Percentiles rank a stretch among this genome's conserved stretches.
These are phyloP conservation scores for Epichloe gansuensis DNA, from an alignment of 2,329 filamentous ascomycete genomes.

Conservation along the genomic window DNA sequence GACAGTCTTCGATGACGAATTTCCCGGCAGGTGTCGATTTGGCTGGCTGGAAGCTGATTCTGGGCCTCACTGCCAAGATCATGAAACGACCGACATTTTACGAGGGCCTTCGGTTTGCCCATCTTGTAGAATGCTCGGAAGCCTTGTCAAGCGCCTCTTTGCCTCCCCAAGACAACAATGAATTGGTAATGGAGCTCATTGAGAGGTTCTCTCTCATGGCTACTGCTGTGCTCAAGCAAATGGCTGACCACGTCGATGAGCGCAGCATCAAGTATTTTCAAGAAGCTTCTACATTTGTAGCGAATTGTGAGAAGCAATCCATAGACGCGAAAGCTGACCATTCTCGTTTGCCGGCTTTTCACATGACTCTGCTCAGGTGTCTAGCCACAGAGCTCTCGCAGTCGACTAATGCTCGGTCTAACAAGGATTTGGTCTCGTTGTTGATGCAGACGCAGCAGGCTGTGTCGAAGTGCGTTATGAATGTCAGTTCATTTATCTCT, in stretches of 20 bases:
- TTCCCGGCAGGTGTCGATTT: conserved; percentile 15
- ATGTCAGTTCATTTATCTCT: conserved; percentile 15
- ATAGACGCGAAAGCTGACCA: neutral
- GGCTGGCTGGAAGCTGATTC: conserved; percentile 23
- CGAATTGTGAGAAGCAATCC: conserved; percentile 11
- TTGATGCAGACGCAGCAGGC: conserved; percentile 14
- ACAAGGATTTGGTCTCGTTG: conserved; percentile 14
- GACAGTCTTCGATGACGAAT: conserved; percentile 15
- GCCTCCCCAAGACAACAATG: conserved; percentile 13
- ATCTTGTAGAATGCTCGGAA: conserved; percentile 23
- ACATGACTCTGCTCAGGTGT: conserved; percentile 24
- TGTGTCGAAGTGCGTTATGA: conserved; percentile 17
- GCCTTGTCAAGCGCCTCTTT: conserved; percentile 17
- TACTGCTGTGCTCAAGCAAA: conserved; percentile 26
- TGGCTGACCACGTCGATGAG: conserved; percentile 31
- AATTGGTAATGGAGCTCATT: conserved; percentile 20
- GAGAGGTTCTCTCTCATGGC: conserved; percentile 21
- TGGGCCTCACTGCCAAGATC: conserved; percentile 36
- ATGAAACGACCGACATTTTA: conserved; percentile 41
- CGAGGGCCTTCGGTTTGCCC: conserved; percentile 29
- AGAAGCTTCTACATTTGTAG: conserved; percentile 15
- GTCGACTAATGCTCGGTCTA: conserved; percentile 16
- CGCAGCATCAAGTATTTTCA: conserved; percentile 29
- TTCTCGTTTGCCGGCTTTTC: conserved; percentile 16
- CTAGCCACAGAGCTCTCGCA: conserved; percentile 17